phyloP scores from a whole-genome alignment of 345 rosid species.

The Eucalyptus globulus region DNA sequence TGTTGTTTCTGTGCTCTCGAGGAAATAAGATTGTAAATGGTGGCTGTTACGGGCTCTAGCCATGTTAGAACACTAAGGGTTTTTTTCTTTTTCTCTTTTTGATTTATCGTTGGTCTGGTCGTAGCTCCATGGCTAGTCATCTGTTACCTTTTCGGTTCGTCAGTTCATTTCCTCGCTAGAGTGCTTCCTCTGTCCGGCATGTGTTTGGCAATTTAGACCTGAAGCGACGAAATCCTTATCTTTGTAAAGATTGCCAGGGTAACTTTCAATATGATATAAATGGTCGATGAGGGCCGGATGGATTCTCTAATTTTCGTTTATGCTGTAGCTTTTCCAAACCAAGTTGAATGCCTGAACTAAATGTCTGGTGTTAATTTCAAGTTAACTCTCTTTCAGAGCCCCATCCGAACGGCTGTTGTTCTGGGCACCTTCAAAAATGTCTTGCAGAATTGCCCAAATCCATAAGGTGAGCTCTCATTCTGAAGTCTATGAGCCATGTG shows the following conservation, averaged over 20 bases:
- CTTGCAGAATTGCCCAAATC: conserved; percentile 49
- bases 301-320: background rate
- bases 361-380: background rate
- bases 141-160: background rate
- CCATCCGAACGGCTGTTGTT: background rate
- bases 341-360: background rate
- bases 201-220: background rate
- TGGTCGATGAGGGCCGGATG: background rate
- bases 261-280: background rate
- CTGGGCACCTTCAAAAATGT: conserved; percentile 14
- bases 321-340: background rate
- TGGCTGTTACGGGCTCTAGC: background rate
- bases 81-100: background rate
- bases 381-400: background rate
- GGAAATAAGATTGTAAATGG: background rate
- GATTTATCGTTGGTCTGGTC: background rate
- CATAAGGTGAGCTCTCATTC: conserved; percentile 71
- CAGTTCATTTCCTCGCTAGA: background rate
- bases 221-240: background rate
- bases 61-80: background rate
- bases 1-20: background rate
- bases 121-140: background rate
- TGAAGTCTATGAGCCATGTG: conserved; percentile 90
- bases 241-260: background rate
- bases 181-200: background rate